Evolutionary conservation across 176 grass and related monocot species (phyloP).

Genomic region (Phoenix roebelenii): DNA sequence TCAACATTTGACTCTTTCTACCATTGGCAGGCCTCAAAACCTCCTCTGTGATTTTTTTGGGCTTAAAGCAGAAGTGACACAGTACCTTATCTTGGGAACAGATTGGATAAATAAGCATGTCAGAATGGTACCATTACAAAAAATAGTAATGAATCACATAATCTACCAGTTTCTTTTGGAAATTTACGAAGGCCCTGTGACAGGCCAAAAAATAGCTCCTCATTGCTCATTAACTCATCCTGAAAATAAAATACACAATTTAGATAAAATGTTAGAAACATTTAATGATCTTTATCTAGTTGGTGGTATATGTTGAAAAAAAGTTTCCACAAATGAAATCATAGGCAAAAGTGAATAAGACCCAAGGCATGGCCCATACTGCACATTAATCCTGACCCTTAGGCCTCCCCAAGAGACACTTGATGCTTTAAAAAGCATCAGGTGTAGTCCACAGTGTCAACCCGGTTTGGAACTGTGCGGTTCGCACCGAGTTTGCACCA

Average conservation of each 20-base stretch:
- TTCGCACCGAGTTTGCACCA: too few relatives aligned
- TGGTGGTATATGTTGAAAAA: background rate
- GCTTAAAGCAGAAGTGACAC: conserved; percentile 90
- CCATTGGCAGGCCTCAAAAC: conserved; percentile 57
- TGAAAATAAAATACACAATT: conserved; percentile 26
- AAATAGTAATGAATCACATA: background rate
- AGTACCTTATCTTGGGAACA: conserved; percentile 75
- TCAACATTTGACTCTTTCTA: conserved; percentile 80
- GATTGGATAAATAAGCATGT: background rate
- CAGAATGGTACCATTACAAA: background rate
- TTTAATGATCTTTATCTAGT: background rate
- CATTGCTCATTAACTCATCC: conserved; percentile 89
- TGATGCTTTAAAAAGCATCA: too few relatives aligned
- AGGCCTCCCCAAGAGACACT: too few relatives aligned
- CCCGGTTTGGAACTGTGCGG: too few relatives aligned
- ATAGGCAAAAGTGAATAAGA: background rate
- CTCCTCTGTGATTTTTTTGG: conserved; percentile 56
- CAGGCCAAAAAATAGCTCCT: conserved; percentile 94
- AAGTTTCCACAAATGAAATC: background rate
- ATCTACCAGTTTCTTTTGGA: conserved; percentile 94
- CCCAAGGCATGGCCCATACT: too few relatives aligned
- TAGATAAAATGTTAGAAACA: background rate
- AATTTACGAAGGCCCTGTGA: conserved; percentile 90
- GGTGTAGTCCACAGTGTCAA: too few relatives aligned
- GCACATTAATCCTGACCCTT: too few relatives aligned